Percentiles rank a stretch among this genome's conserved stretches.
These are phyloP conservation scores for Podospora anserina DNA, from an alignment of 495 filamentous ascomycete genomes.

Conservation along the genomic window DNA sequence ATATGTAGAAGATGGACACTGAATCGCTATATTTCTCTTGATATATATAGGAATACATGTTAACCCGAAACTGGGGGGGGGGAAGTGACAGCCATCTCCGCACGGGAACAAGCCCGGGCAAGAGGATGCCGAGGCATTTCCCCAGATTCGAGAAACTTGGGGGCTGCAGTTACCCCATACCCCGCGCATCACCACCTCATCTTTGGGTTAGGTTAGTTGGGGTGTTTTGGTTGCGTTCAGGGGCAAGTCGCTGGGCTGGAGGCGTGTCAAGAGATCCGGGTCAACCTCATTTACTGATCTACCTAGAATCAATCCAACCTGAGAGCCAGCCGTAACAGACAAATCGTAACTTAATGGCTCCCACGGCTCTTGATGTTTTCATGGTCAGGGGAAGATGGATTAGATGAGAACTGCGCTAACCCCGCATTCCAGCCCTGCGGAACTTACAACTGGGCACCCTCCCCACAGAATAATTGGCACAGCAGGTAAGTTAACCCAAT, in stretches of 20 bases:
- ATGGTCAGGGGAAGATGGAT: not conserved
- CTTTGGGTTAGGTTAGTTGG: not conserved
- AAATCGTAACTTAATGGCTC: not conserved
- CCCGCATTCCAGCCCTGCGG: slow-evolving; percentile 1
- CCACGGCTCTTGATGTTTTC: not conserved
- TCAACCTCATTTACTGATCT: no score
- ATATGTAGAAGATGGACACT: not conserved
- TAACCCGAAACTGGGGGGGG: not conserved
- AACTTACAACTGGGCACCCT: no score
- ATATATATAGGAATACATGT: not conserved
- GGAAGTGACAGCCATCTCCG: not conserved
- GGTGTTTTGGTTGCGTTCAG: not conserved
- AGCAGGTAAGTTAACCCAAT: no score
- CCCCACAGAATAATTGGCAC: no score
- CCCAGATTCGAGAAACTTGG: not conserved
- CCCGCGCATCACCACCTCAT: not conserved
- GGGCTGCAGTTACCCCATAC: not conserved
- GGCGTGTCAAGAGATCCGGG: not conserved
- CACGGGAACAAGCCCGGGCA: not conserved
- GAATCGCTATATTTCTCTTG: not conserved
- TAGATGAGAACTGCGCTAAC: not conserved
- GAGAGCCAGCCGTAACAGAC: not conserved
- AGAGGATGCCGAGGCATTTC: slow-evolving; percentile 14
- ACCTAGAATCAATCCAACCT: not conserved
- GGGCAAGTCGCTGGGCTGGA: not conserved